Base-by-base conservation (phyloP, 2,329 filamentous ascomycete genomes). In the Colletotrichum viniferum region DNA sequence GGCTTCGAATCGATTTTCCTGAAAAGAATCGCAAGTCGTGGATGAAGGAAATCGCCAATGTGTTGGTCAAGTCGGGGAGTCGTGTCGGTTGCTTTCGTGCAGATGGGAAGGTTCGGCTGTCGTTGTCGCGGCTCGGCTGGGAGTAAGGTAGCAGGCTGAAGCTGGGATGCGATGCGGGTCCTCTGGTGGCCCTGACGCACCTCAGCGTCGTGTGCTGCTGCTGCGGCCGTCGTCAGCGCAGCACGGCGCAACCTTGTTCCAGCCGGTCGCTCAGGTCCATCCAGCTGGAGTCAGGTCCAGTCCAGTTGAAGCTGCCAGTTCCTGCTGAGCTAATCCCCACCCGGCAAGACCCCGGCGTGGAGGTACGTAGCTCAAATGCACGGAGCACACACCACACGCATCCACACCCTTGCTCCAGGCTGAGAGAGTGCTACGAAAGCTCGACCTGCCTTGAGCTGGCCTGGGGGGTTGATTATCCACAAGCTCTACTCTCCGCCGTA, bases 401-500 rank as follows among this genome's bases (percentile, higher is more conserved):
- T 52, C 58, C 52, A 52, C 64, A 77, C 70, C 76, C 74, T 72
- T 73, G 76, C 76, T 71, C 74, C 71, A 76, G 74, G 76, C 74
- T 74, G 76, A 76, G 72, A 75, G 52, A 83, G 79, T 62, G 76
- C 79, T 74, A 78, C 77, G 77, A 78, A 77, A 80, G 77, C 73
- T 84, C 83, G 56, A 84, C 78, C 83, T 83, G 76, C 77, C 77
- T 78, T 77, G 72, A 74, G 76, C 71, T 76, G 56, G 63, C 63
- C 60, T 38, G 70, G 71, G 70, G 74, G 61, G 71, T 74, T 65
- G 62, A 70, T 76, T 70, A 74, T 65, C 68, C 68, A 75, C 75
- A 71, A 77, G 66, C 75, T 67, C 55, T 61, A 36, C 58, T 71
- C 60, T 58, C 69, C 62, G 58, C 68, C 48, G 71, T 58, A 58